phyloP scores from a whole-genome alignment of 2,329 filamentous ascomycete genomes.

The Diaporthe helianthi region DNA sequence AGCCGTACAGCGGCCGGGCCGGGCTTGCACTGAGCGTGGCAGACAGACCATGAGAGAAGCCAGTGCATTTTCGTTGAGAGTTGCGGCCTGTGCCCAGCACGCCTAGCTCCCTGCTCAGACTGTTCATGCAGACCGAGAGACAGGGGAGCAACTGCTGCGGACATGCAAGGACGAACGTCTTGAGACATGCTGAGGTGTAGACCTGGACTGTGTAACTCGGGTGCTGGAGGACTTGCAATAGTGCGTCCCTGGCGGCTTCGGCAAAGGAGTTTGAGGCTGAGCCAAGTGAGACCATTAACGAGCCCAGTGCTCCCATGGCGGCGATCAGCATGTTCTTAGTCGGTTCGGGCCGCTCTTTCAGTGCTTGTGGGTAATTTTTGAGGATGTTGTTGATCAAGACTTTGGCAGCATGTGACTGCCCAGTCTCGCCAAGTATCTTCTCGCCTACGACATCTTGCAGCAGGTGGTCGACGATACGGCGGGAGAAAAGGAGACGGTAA shows the following conservation, averaged over 20 bases:
- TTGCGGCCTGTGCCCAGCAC: constrained; percentile 77
- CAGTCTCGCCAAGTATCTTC: constrained; percentile 85
- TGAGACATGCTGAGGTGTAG: constrained; percentile 84
- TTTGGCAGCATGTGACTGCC: constrained; percentile 82
- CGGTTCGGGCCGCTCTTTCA: constrained; percentile 88
- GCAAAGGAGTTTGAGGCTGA: constrained; percentile 82
- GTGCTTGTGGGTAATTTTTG: constrained; percentile 90
- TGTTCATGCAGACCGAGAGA: constrained; percentile 96
- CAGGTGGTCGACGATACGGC: constrained; percentile 83
- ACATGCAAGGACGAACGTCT: constrained; percentile 86
- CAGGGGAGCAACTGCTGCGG: constrained; percentile 91
- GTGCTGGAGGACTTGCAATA: constrained; percentile 91
- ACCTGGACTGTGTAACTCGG: constrained; percentile 97
- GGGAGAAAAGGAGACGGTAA: constrained; percentile 83
- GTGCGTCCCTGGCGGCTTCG: constrained; percentile 82
- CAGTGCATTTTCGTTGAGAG: constrained; percentile 83
- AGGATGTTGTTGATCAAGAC: constrained; percentile 85
- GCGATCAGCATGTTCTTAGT: constrained; percentile 85
- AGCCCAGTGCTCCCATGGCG: constrained; percentile 78
- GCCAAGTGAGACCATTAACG: constrained; percentile 79
- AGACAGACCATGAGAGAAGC: constrained; percentile 90
- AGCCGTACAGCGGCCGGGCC: constrained; percentile 87
- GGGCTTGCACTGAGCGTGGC: constrained; percentile 90
- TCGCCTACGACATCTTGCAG: constrained; percentile 84
- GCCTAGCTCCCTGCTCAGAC: constrained; percentile 83